A percentile compares a stretch with the other conserved stretches of the same genome.
These are phyloP conservation scores for Colletotrichum sp. DNA, from an alignment of 2,329 filamentous ascomycete species.

Conservation along the genomic window DNA sequence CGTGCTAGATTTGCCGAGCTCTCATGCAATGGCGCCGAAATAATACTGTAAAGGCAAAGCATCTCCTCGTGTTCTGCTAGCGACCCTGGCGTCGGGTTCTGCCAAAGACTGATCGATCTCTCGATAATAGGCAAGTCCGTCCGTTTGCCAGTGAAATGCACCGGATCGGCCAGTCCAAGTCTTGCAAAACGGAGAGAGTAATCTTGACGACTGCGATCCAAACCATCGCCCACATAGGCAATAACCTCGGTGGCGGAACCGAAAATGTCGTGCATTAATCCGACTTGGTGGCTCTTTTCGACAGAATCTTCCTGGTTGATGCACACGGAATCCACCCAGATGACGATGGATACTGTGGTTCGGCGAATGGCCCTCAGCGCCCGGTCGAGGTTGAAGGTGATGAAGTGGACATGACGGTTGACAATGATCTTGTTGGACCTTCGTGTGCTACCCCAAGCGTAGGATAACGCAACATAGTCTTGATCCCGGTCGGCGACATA, in stretches of 20 bases:
- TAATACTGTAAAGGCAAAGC: background rate
- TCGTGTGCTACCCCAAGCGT: conserved; percentile 30
- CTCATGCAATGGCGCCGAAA: background rate
- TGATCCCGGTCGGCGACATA: background rate
- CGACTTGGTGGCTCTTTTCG: conserved; percentile 20
- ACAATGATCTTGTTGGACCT: conserved; percentile 22
- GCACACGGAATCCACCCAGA: conserved; percentile 22
- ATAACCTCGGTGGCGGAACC: background rate
- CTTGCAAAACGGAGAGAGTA: background rate
- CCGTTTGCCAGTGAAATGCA: background rate
- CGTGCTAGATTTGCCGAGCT: accelerated
- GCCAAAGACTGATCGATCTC: background rate
- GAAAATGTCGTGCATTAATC: conserved; percentile 18
- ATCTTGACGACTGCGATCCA: conserved; percentile 4
- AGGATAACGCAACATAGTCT: conserved; percentile 30
- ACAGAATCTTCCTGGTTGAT: conserved; percentile 18
- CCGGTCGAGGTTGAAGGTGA: conserved; percentile 32
- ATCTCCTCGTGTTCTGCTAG: background rate
- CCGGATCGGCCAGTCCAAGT: background rate
- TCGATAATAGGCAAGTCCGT: background rate
- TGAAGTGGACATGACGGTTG: conserved; percentile 22
- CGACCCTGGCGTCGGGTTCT: background rate
- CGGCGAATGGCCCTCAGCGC: conserved; percentile 29
- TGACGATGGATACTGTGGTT: background rate
- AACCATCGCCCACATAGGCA: conserved; percentile 7